Base-by-base conservation (phyloP, 805 yeast species). In the Hanseniaspora nectarophila region DNA sequence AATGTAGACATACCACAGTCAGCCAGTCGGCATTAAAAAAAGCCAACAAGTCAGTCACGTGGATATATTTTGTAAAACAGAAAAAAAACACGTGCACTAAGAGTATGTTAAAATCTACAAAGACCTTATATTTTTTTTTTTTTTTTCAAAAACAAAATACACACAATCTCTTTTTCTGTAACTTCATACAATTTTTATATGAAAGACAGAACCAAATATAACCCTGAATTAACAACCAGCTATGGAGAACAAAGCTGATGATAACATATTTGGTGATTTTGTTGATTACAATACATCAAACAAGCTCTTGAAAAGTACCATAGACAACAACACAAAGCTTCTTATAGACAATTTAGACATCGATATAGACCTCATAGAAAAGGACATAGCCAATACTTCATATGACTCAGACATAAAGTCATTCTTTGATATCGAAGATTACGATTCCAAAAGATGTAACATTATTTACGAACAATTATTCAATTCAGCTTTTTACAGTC, bases 391-490 rank as follows among this genome's bases (percentile, higher is more conserved):
- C 13, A 20, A 16, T 28, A 9, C 10, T 2, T 4, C 12, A 8
- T 15, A 9, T 5, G 7, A 24, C 5, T 15, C 18, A 5, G 43
- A 29, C 5, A 28, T 6, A 16, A 18, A 5, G 10, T 5, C n/a
- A 4, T 10, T 49, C 12, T 34, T 49, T 42, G 53, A 49, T 16
- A 12, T 6, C 2, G 6, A 3, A 1, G 23, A 13, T 8, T 7
- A 29, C 2, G 35, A 49, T 28, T 18, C 21, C 2, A 21, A 33
- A 10, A 33, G 53, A 34, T 49, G 53, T 21, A 21, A 49, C 4
- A 34, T 42, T 9, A 32, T 49, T 15, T 49, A 49, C 20, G 35
- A 49, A 4, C 53, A 49, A 29, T 7, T 49, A 3, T 49, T 49
- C 18, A n/a, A 40, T 12, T 42, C 34, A 10, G 21, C 15, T 12